phyloP scores from a whole-genome alignment of 257 asterid genomes.

The Jaltomata sinuosa region DNA sequence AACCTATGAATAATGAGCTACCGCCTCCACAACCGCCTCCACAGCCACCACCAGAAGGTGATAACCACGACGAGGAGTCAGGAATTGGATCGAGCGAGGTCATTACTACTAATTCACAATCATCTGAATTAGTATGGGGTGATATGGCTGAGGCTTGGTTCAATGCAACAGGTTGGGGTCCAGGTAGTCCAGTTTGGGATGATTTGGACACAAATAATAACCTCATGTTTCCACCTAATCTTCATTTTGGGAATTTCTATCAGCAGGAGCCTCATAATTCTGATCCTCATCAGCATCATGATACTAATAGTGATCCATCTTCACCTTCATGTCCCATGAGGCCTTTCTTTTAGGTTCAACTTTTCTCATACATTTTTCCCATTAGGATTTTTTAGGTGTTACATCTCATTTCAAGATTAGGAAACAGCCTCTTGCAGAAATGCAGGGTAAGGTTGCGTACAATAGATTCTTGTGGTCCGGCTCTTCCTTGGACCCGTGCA shows the following conservation, averaged over 20 bases:
- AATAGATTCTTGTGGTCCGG: neutral
- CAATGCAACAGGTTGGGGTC: constrained; percentile 71
- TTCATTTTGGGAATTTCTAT: constrained; percentile 39
- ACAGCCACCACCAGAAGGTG: neutral
- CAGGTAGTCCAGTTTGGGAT: constrained; percentile 88
- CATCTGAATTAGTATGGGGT: constrained; percentile 76
- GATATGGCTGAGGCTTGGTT: constrained; percentile 65
- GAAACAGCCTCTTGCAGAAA: neutral
- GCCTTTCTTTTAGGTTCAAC: constrained; percentile 22
- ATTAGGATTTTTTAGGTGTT: neutral
- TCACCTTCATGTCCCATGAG: constrained; percentile 26
- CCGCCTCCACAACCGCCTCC: neutral
- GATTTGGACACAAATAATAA: constrained; percentile 50
- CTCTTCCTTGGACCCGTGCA: neutral
- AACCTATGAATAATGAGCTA: constrained; percentile 2
- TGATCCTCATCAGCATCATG: constrained; percentile 26
- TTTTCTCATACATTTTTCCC: neutral
- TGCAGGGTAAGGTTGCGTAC: neutral
- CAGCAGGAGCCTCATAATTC: constrained; percentile 22
- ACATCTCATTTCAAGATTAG: neutral
- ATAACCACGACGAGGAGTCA: constrained; percentile 16
- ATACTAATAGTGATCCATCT: constrained; percentile 15
- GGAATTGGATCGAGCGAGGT: constrained; percentile 21
- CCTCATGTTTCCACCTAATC: constrained; percentile 51
- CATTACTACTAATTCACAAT: constrained; percentile 15